Base-by-base conservation (phyloP, 179 eudicot species). In the Beta macrorhiza region DNA sequence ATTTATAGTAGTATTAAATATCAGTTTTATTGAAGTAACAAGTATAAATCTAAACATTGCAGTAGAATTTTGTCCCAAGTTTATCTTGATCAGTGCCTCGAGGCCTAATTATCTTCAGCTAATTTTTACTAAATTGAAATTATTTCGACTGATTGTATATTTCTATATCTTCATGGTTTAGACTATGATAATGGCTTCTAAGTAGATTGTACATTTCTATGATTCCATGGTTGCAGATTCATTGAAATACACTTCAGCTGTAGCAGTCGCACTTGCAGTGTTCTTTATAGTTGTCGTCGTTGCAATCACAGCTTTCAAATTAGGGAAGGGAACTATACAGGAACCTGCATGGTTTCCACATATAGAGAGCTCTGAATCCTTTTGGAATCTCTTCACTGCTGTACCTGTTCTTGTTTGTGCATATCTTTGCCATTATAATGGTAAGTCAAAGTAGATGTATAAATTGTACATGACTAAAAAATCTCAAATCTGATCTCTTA, bases 391-490 rank as follows among this genome's bases (percentile, higher is more conserved):
- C 37, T 85, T 79, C 81, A 85, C 87, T 49, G 87, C 85, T 69
- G 85, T 82, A 20, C 83, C 85, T 32, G 81, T 85, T 63, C 87
- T 85, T 64, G 81, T 82, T 15, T 82, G 83, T 56, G 81, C 87
- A 69, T 85, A 73, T 42, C 83, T 82, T 57, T 85, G 87, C 81
- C 87, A 85, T 83, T 87, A 61, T 56, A 87, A 82, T 29, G 89
- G 89, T 73, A 73, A 72, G 37, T 49, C 9, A 49, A 5, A 49
- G 52, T 8, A 49, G 52, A 49, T 49, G 3, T 1, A 8, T 8
- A 49, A 49, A 49, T 49, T 25, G 25, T 25, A 25, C 25, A 25
- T 25, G 25, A 25, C 25, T 25, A 25, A 25, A 25, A 25, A 25
- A 25, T 25, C 25, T 25, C 25, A 25, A 25, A 25, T 25, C 25